These are phyloP conservation scores for Zymoseptoria crescenta DNA, from an alignment of 2,329 filamentous ascomycete species.

Conservation along the genomic window DNA sequence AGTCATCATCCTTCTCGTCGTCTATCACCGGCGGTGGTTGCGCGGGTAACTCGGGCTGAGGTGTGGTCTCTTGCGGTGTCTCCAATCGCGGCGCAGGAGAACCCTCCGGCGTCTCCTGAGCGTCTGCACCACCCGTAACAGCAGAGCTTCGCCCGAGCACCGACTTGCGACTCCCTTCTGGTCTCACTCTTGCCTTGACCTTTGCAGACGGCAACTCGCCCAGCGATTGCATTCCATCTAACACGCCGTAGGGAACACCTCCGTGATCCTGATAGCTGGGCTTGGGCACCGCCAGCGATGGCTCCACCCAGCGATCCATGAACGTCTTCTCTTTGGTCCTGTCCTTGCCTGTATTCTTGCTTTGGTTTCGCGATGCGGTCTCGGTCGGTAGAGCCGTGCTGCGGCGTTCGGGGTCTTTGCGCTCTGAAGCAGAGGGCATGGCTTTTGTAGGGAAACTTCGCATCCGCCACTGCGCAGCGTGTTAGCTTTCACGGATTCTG, in stretches of 20 bases:
- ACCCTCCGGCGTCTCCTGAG: conserved; percentile 40
- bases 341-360: conserved; percentile 33
- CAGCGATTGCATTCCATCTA: conserved; percentile 76
- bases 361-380: conserved; percentile 14
- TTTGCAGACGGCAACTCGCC: conserved; percentile 61
- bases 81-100: conserved; percentile 30
- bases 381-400: background rate
- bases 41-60: conserved; percentile 32
- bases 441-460: conserved; percentile 1
- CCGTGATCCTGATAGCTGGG: conserved; percentile 74
- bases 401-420: conserved; percentile 3
- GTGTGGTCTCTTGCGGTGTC: conserved; percentile 20
- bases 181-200: conserved; percentile 49
- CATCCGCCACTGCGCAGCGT: conserved; percentile 10
- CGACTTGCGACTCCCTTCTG: conserved; percentile 36
- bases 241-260: conserved; percentile 61
- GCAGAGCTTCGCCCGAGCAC: conserved; percentile 36
- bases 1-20: conserved; percentile 43
- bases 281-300: conserved; percentile 43
- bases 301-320: conserved; percentile 44
- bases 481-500: conserved; percentile 5
- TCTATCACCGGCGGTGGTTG: conserved; percentile 30
- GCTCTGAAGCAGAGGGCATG: background rate
- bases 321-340: conserved; percentile 30
- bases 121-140: conserved; percentile 32